Evolutionary conservation across 306 rosid genomes (phyloP), one percentile per base, ranked within the genome.

Genomic region (Ziziphus jujuba): DNA sequence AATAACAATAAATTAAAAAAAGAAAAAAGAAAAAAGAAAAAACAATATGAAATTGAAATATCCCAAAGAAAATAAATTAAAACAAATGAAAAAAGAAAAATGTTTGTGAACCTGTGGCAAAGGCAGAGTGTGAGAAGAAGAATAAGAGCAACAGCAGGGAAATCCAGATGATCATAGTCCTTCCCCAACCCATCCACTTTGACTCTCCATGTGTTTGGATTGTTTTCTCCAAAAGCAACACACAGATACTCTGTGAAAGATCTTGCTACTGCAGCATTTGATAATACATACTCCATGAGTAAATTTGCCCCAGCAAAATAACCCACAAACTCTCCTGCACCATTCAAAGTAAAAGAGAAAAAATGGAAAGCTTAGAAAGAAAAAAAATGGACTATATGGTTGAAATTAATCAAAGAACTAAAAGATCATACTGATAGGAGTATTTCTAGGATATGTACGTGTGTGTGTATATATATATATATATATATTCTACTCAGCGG

Each of bases 271-370:
- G 88, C 97, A 20, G 98, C 98, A 72, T 92, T 92, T 65, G 98
- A 92, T 70, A 92, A 69, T 21, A 92, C 98, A 82, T 92, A 92
- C 80, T 86, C 98, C 98, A 92, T 74, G 9, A 92, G 71, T 69
- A 92, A 86, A 71, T 88, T 92, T 66, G 98, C 96, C 73, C 98
- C 98, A 56, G 91, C 97, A 86, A 92, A 92, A 77, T 87, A 92
- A 20, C 97, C 97, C 71, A 78, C 79, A 78, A 87, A 92, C 63
- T 92, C 98, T 75, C 98, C 98, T 92, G 48, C 78, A 73, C 28
- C 61, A 74, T 9, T 40, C 20, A 22, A 47, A 56, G 64, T 53
- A 38, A 48, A 38, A 63, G 45, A 7, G 12, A 56, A 51, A 56
- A 56, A 24, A 48, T 24, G 45, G 56, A 34, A 21, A n/a, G n/a